These are phyloP conservation scores for Tricladium varicosporioides DNA, from an alignment of 2,329 filamentous ascomycete species.

Conservation along the genomic window DNA sequence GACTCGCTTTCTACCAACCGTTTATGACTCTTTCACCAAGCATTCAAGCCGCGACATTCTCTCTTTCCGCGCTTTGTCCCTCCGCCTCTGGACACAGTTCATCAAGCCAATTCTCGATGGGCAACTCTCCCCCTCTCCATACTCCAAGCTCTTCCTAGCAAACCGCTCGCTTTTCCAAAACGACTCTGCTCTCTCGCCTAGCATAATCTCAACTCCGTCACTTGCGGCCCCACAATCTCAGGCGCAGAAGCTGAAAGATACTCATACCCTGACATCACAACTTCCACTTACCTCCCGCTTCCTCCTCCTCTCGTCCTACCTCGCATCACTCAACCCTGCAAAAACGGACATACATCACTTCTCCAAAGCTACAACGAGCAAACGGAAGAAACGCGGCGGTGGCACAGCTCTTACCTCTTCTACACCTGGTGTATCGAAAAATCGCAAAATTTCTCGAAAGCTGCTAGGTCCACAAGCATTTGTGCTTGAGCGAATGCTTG, in stretches of 20 bases:
- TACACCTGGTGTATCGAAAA: constrained; percentile 43
- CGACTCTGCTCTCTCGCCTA: constrained; percentile 66
- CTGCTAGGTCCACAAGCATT: constrained; percentile 76
- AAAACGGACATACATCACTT: constrained; percentile 71
- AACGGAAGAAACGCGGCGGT: constrained; percentile 40
- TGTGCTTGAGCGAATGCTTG: constrained; percentile 73
- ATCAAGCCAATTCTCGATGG: constrained; percentile 72
- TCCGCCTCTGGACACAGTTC: constrained; percentile 82
- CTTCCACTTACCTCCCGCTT: constrained; percentile 73
- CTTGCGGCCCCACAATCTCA: constrained; percentile 13
- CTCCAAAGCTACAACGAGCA: constrained; percentile 46
- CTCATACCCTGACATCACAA: constrained; percentile 46
- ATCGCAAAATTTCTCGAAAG: constrained; percentile 73
- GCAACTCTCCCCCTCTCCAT: constrained; percentile 70
- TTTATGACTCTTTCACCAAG: constrained; percentile 83
- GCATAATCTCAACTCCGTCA: constrained; percentile 45
- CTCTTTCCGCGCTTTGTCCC: constrained; percentile 66
- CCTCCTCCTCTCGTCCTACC: constrained; percentile 73
- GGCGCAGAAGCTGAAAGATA: constrained; percentile 8
- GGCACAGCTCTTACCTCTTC: constrained; percentile 40
- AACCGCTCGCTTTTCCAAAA: constrained; percentile 69
- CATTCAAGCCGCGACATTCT: constrained; percentile 78
- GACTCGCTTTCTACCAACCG: constrained; percentile 75
- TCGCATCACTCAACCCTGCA: constrained; percentile 73
- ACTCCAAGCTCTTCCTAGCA: constrained; percentile 76